Evolutionary conservation across 2,329 filamentous ascomycete species (phyloP).

Genomic region (Arthrocladium fulminans): DNA sequence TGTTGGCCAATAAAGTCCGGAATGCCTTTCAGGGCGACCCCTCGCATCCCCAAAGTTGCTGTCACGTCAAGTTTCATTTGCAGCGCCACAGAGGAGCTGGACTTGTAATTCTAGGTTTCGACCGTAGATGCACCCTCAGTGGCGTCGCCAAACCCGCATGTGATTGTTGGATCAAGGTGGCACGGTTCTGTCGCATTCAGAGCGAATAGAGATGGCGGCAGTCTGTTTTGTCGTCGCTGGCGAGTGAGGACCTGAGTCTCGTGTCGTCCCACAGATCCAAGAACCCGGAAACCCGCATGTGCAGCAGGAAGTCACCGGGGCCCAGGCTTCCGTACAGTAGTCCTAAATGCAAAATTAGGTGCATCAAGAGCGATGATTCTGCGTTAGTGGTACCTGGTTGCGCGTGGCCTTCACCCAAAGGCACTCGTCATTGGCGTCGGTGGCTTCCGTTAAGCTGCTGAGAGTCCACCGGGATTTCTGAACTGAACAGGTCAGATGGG

Average conservation of each 20-base stretch:
- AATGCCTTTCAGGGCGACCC: too few species aligned
- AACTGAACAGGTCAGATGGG: not conserved
- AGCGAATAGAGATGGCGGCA: too few species aligned
- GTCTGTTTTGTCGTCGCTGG: not conserved
- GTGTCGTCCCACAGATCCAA: not conserved
- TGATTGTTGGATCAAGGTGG: too few species aligned
- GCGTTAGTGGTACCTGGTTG: not conserved
- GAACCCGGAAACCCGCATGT: not conserved
- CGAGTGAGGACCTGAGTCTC: not conserved
- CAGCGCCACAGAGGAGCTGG: too few species aligned
- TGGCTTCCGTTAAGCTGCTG: not conserved
- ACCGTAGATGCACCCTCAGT: too few species aligned
- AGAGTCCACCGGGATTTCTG: constrained; percentile 15
- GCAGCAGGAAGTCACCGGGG: not conserved
- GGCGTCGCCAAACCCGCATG: too few species aligned
- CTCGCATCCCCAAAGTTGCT: too few species aligned
- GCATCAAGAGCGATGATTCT: too few species aligned
- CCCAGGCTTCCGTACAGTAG: not conserved
- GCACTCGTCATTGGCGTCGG: not conserved
- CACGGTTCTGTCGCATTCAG: too few species aligned
- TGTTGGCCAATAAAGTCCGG: too few species aligned
- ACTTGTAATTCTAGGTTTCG: too few species aligned
- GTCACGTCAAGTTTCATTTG: too few species aligned
- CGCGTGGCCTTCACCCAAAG: not conserved
- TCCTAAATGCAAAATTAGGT: not conserved